Percentiles rank a stretch among this genome's conserved stretches.
These are phyloP conservation scores for Skeletonema marinoi DNA, from an alignment of 108 stramenopile genomes.

Conservation along the genomic window DNA sequence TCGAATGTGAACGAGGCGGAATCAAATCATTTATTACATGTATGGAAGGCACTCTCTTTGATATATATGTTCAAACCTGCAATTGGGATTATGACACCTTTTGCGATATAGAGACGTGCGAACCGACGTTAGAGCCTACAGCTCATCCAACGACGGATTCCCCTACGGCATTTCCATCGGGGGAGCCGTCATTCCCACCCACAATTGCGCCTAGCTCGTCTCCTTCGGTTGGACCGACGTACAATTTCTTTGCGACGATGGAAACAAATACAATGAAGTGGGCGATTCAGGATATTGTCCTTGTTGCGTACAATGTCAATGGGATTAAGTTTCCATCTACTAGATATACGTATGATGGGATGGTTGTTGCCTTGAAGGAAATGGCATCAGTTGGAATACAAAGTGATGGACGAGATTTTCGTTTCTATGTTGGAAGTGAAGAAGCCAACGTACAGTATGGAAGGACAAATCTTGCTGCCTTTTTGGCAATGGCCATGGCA, in stretches of 20 bases:
- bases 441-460: not conserved
- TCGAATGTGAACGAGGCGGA: not conserved
- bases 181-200: not conserved
- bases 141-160: not conserved
- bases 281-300: not conserved
- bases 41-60: not conserved
- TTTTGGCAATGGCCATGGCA: slow-evolving; percentile 24
- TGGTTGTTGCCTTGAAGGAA: not conserved
- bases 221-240: not conserved
- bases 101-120: not conserved
- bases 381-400: not conserved
- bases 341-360: not conserved
- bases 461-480: slow-evolving; percentile 33
- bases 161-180: not conserved
- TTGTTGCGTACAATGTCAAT: not conserved
- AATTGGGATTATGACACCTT: not conserved
- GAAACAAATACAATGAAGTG: not conserved
- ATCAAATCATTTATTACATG: not conserved
- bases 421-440: not conserved
- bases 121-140: not conserved
- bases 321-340: not conserved
- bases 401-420: not conserved
- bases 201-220: not conserved
- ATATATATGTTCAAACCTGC: not conserved
- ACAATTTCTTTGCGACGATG: not conserved